Evolutionary conservation across 768 basidiomycete genomes (phyloP), one percentile per base, ranked within the genome.

Genomic region (Mycena sanguinolenta): DNA sequence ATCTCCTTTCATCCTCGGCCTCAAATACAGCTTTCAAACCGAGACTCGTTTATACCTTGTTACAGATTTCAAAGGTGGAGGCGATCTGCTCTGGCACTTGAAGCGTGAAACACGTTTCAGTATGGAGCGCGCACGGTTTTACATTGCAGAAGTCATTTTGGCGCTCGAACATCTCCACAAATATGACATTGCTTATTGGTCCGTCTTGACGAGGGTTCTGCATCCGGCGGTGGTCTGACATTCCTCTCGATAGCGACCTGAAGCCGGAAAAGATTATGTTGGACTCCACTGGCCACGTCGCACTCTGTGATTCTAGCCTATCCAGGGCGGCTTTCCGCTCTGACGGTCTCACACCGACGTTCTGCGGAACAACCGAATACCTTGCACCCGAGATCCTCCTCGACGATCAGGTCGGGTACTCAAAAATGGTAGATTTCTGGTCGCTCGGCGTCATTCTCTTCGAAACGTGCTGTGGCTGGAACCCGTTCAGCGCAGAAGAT

Each of bases 381-480:
- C 94, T 99, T 58, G 98, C 98, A 0, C 98, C 98, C 0, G 98
- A 99, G 78, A 97, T 99, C 21, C 87, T 99, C 13, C 88, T 99
- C 52, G 97, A 98, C 80, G 98, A 99, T n/a, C n/a, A n/a, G 77
- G 96, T 97, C 73, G 98, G 98, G 14, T 99, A 99, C 81, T 95
- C 94, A 53, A 99, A 99, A 82, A 91, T 98, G 58, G 98, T 99
- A 74, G 98, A 99, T 79, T 99, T 99, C 79, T 99, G 98, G 97
- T 94, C 92, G 55, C 83, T 98, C 23, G 97, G 97, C 38, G 98
- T 99, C 1, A 85, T 99, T 36, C 85, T 99, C 27, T 99, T 99
- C 79, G 98, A 99, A 83, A 99, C 99, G 98, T 99, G 98, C 77
- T 99, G 98, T 75, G 98, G 98, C 8, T 99, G 98, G 98, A 96